Percentiles rank a stretch among this genome's conserved stretches.
Evolutionary conservation across 1,284 basidiomycete genomes (phyloP).

Genomic region (Tylopilus orsonianus): DNA sequence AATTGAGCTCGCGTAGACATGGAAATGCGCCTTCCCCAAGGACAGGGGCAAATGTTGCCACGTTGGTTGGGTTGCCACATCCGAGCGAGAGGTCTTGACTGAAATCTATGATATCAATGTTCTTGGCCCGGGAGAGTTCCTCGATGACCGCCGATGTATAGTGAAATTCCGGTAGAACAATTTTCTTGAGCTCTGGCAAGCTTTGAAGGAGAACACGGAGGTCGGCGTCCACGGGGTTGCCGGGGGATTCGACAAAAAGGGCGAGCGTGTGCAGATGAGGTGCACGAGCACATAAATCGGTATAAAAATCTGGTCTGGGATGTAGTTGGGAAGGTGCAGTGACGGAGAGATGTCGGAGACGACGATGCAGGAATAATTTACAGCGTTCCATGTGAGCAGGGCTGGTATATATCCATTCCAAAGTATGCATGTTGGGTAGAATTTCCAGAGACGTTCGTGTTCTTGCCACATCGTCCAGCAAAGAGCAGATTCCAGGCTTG

Average conservation of each 20-base stretch:
- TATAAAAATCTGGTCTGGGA: slow-evolving; percentile 39
- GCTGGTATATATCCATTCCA: slow-evolving; percentile 39
- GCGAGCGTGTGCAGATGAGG: slow-evolving; percentile 48
- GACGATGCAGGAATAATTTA: slow-evolving; percentile 46
- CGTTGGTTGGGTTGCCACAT: slow-evolving; percentile 42
- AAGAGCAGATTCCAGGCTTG: slow-evolving; percentile 11
- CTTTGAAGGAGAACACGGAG: slow-evolving; percentile 39
- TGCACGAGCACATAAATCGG: slow-evolving; percentile 53
- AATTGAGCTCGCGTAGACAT: slow-evolving; percentile 49
- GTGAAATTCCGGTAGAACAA: slow-evolving; percentile 52
- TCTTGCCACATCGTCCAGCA: slow-evolving; percentile 55
- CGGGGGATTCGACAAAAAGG: slow-evolving; percentile 39
- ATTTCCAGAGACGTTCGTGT: slow-evolving; percentile 52
- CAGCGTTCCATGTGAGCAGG: slow-evolving; percentile 34
- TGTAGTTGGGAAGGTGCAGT: slow-evolving; percentile 15
- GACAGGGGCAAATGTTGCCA: slow-evolving; percentile 42
- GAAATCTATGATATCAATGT: slow-evolving; percentile 51
- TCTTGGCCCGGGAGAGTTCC: slow-evolving; percentile 43
- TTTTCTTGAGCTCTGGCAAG: slow-evolving; percentile 46
- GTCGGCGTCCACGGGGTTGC: slow-evolving; percentile 38
- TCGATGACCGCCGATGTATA: slow-evolving; percentile 47
- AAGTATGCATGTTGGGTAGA: slow-evolving; percentile 52
- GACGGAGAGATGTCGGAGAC: slow-evolving; percentile 36
- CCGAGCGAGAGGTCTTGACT: slow-evolving; percentile 45
- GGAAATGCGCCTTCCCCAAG: slow-evolving; percentile 54